These are phyloP conservation scores for Fraxinus dipetala DNA, from an alignment of 305 asterid genomes.

Conservation along the genomic window DNA sequence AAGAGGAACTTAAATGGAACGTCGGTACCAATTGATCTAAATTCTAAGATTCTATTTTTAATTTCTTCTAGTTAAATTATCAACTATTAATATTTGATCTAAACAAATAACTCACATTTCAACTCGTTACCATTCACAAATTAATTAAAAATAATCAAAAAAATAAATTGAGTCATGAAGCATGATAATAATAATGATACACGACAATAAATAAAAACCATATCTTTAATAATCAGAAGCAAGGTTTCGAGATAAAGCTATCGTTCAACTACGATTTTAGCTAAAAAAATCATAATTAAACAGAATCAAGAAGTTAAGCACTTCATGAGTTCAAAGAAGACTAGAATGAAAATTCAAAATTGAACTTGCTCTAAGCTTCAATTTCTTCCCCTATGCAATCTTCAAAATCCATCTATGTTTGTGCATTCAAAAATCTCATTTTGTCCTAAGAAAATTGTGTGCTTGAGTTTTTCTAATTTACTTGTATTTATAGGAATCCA, in stretches of 20 bases:
- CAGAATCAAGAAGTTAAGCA: neutral
- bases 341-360: too few relatives aligned
- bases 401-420: neutral
- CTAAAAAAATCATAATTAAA: too few relatives aligned
- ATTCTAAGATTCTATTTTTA: too few relatives aligned
- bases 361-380: neutral
- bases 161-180: neutral
- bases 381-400: neutral
- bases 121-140: neutral
- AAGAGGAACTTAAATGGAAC: too few relatives aligned
- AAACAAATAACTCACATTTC: neutral
- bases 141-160: too few relatives aligned
- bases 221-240: neutral
- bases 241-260: neutral
- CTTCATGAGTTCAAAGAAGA: neutral
- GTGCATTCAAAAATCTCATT: neutral
- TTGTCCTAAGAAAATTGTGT: neutral
- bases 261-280: neutral
- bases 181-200: neutral
- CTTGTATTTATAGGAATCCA: neutral
- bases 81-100: neutral
- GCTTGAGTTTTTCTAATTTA: neutral
- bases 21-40: neutral
- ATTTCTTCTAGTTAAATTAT: neutral
- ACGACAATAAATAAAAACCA: too few relatives aligned